Percentiles rank a stretch among this genome's conserved stretches.
Conservation (phyloP, 306 rosid species). For the Senna siamea region DNA sequence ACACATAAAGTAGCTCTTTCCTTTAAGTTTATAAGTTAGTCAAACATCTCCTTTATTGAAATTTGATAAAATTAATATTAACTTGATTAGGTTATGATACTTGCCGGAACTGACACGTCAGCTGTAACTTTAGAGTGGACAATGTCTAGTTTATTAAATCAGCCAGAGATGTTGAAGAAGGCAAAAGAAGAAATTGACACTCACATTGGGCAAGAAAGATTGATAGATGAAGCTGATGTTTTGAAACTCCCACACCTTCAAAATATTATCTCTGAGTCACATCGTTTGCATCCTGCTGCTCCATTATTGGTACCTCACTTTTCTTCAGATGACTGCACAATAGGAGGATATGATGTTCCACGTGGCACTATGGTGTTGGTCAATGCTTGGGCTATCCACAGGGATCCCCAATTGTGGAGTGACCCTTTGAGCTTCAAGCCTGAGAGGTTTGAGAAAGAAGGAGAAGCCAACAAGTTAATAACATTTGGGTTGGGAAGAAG, state of each 20-base stretch:
- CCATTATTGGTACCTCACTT: constrained; percentile 56
- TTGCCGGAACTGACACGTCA: constrained; percentile 56
- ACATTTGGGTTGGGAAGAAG: constrained; percentile 61
- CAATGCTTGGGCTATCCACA: constrained; percentile 64
- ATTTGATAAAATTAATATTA: too few relatives aligned
- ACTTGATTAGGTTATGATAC: constrained; percentile 38
- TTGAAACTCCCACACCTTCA: constrained; percentile 53
- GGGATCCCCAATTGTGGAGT: constrained; percentile 53
- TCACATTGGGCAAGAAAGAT: constrained; percentile 34
- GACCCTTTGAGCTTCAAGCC: constrained; percentile 50
- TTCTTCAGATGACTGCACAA: constrained; percentile 43
- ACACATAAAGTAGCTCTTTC: too few relatives aligned
- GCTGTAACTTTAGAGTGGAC: constrained; percentile 65
- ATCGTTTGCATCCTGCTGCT: constrained; percentile 44
- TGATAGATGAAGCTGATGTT: constrained; percentile 48
- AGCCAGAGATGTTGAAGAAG: constrained; percentile 40
- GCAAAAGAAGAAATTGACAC: constrained; percentile 49
- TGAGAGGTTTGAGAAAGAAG: constrained; percentile 48
- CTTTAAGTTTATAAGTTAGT: too few relatives aligned
- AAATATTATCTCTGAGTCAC: constrained; percentile 51
- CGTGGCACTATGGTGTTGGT: constrained; percentile 48
- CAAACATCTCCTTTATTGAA: too few relatives aligned
- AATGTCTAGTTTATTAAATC: constrained; percentile 50
- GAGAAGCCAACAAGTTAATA: constrained; percentile 39
- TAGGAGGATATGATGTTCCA: constrained; percentile 49